phyloP scores from a whole-genome alignment of 805 yeast species.

The Hanseniaspora guilliermondii region DNA sequence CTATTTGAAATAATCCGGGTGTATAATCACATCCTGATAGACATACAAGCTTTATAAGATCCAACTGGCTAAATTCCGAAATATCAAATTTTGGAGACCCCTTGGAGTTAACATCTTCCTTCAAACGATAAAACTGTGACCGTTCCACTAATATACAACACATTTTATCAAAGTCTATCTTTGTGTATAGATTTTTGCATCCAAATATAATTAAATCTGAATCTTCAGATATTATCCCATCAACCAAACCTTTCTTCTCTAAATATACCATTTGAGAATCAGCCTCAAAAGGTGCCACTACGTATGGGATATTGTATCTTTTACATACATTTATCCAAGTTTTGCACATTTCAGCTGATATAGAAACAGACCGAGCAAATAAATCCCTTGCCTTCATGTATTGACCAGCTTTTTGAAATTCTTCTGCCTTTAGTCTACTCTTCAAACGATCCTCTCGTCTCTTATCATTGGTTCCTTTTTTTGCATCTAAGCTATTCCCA shows the following conservation, averaged over 20 bases:
- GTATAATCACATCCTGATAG: conserved; percentile 96
- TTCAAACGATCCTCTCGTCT: conserved; percentile 46
- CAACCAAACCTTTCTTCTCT: conserved; percentile 59
- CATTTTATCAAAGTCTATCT: conserved; percentile 56
- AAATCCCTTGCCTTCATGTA: conserved; percentile 49
- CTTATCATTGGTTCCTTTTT: conserved; percentile 56
- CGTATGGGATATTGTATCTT: conserved; percentile 43
- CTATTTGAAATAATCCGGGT: conserved; percentile 69
- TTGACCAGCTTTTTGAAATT: conserved; percentile 41
- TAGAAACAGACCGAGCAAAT: conserved; percentile 69
- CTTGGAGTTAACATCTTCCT: conserved; percentile 1
- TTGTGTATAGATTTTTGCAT: conserved; percentile 60
- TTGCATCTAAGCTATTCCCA: conserved; percentile 76
- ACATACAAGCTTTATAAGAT: conserved; percentile 66
- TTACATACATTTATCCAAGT: conserved; percentile 64
- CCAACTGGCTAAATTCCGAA: conserved; percentile 38
- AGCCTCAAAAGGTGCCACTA: conserved; percentile 97
- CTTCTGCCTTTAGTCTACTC: conserved; percentile 46
- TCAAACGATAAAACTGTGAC: conserved; percentile 38
- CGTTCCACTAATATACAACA: conserved; percentile 54
- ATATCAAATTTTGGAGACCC: conserved; percentile 37
- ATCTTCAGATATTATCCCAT: conserved; percentile 86
- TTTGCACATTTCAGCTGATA: conserved; percentile 85
- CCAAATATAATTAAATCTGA: conserved; percentile 89
- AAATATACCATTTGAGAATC: conserved; percentile 92